These are phyloP conservation scores for Cruciata laevipes DNA, from an alignment of 257 asterid species.

Conservation along the genomic window DNA sequence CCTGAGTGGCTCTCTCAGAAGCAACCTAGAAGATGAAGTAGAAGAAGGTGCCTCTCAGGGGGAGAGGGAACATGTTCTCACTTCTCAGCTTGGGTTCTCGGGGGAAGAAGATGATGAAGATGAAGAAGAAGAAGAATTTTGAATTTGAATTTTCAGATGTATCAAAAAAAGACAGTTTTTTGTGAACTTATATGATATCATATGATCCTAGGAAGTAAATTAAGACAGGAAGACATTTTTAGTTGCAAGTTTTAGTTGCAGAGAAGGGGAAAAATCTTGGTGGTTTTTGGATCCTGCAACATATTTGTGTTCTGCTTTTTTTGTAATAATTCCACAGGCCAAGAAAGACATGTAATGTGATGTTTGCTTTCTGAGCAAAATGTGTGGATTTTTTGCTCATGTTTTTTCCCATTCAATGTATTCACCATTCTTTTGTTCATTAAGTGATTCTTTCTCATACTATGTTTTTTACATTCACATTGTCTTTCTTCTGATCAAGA, in stretches of 20 bases:
- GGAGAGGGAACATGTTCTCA: conserved; percentile 19
- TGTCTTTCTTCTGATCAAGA: too few species aligned
- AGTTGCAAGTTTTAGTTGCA: conserved; percentile 21
- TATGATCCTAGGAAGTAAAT: conserved; percentile 19
- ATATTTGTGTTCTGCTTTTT: conserved; percentile 21
- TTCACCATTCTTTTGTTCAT: conserved; percentile 14
- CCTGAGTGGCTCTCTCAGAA: conserved; percentile 15
- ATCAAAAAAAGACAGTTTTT: conserved; percentile 21
- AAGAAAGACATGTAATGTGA: conserved; percentile 15
- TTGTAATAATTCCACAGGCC: conserved; percentile 30
- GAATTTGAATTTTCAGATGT: conserved; percentile 22
- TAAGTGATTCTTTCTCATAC: conserved; percentile 1
- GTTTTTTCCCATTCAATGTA: not conserved
- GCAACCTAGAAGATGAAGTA: not conserved
- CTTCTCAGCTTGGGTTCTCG: conserved; percentile 55
- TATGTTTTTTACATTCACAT: not conserved
- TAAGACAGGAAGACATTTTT: conserved; percentile 18
- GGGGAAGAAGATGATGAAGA: too few species aligned
- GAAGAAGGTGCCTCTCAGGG: conserved; percentile 23
- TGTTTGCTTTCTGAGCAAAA: conserved; percentile 17
- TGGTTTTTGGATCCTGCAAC: conserved; percentile 42
- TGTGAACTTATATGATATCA: conserved; percentile 18
- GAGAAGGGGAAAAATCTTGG: conserved; percentile 37
- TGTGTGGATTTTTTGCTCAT: conserved; percentile 20
- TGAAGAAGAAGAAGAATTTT: conserved; percentile 34